Evolutionary conservation across 495 filamentous ascomycete species (phyloP), one percentile per base, ranked within the genome.

Genomic region (Thermochaetoides thermophila): DNA sequence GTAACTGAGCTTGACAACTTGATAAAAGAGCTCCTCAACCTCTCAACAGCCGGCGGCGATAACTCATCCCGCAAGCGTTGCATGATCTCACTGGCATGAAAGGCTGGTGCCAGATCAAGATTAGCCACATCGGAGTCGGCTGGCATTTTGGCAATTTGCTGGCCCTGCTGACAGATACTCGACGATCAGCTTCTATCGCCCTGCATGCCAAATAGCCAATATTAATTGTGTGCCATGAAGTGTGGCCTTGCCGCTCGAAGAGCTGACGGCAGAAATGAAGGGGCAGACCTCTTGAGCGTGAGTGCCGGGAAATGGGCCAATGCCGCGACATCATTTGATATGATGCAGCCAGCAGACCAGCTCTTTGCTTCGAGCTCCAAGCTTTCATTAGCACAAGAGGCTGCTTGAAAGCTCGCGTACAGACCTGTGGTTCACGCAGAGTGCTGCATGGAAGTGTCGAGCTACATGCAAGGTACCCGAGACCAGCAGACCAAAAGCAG

Each of bases 61-160:
- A n/a, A n/a, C n/a, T n/a, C n/a, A n/a, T n/a, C n/a, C n/a, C n/a
- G n/a, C n/a, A n/a, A n/a, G n/a, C n/a, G 44, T 52, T 49, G 46
- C 47, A 58, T 50, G 44, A 52, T 47, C 48, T 42, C 19, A 27
- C 32, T 39, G 37, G 28, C 33, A 38, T 36, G 29, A 37, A 43
- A 35, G 32, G 45, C 33, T 20, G n/a, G n/a, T n/a, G n/a, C n/a
- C n/a, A n/a, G n/a, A n/a, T n/a, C n/a, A n/a, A n/a, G n/a, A n/a
- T n/a, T n/a, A n/a, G n/a, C n/a, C n/a, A 39, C 39, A 42, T 38
- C 14, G 17, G 19, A 36, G 33, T 38, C 49, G 52, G 37, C 45
- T 50, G 42, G 47, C 46, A 56, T 53, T 58, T 56, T 60, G 46
- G 48, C 55, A 50, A 46, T 39, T 46, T 44, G 40, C 40, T 52